These are phyloP conservation scores for Penicillium thymicola DNA, from an alignment of 2,329 filamentous ascomycete species.

Conservation along the genomic window DNA sequence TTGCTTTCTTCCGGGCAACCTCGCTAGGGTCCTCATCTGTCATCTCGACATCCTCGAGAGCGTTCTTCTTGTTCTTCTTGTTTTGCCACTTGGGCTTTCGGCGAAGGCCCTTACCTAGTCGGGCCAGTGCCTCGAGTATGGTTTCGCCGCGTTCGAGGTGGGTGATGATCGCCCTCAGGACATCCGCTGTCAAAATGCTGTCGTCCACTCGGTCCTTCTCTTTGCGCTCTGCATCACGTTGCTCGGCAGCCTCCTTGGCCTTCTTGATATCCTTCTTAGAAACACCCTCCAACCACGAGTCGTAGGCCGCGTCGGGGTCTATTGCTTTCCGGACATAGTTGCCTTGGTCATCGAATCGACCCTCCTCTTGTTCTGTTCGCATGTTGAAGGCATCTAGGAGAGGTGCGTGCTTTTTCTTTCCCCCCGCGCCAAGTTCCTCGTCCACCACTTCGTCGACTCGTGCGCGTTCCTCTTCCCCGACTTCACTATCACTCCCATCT, in stretches of 20 bases:
- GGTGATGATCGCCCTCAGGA: conserved; percentile 69
- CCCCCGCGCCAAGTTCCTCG: conserved; percentile 84
- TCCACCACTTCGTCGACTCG: conserved; percentile 74
- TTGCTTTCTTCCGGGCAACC: conserved; percentile 64
- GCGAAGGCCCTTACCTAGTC: conserved; percentile 66
- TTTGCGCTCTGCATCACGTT: conserved; percentile 72
- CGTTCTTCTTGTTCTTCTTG: conserved; percentile 50
- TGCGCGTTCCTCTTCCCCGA: conserved; percentile 66
- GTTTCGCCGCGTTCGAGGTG: conserved; percentile 79
- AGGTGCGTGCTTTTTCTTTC: conserved; percentile 87
- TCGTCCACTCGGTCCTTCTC: conserved; percentile 72
- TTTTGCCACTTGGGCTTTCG: conserved; percentile 62
- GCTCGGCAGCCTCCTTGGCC: conserved; percentile 82
- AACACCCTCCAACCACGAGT: conserved; percentile 86
- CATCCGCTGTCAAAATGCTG: conserved; percentile 66
- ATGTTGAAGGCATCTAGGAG: conserved; percentile 97
- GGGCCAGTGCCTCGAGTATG: conserved; percentile 77
- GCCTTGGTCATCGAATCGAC: conserved; percentile 82
- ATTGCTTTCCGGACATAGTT: conserved; percentile 88
- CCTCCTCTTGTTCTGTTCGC: conserved; percentile 83
- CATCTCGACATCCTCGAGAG: conserved; percentile 63
- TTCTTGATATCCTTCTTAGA: conserved; percentile 91
- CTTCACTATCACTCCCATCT: conserved; percentile 54
- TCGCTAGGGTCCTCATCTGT: conserved; percentile 69
- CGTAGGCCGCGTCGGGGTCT: conserved; percentile 86